phyloP scores from a whole-genome alignment of 306 rosid species.

The Oemleria cerasiformis region DNA sequence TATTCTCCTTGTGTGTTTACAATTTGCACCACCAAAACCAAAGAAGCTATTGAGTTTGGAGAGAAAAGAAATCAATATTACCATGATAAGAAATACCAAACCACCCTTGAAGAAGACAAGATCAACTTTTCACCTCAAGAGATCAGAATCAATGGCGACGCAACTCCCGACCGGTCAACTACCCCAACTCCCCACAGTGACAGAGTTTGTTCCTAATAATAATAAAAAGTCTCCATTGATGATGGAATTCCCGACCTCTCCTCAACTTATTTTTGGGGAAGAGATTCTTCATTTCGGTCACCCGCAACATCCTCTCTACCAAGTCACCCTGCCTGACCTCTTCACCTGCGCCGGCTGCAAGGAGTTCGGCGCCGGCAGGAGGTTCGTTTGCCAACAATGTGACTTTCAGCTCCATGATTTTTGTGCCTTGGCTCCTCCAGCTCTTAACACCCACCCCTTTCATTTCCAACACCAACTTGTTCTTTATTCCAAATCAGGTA shows the following conservation, averaged over 20 bases:
- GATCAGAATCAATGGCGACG: slow-evolving; percentile 32
- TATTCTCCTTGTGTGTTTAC: slow-evolving; percentile 14
- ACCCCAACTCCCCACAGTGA: neutral
- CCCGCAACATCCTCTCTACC: slow-evolving; percentile 62
- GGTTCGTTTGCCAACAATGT: slow-evolving; percentile 68
- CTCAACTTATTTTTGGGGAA: slow-evolving; percentile 55
- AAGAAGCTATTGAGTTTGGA: neutral
- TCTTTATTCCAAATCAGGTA: slow-evolving; percentile 67
- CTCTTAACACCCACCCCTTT: slow-evolving; percentile 66
- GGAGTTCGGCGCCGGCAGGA: slow-evolving; percentile 76
- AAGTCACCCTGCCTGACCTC: slow-evolving; percentile 43
- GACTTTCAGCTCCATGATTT: slow-evolving; percentile 78
- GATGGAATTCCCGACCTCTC: slow-evolving; percentile 57
- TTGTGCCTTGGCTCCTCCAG: slow-evolving; percentile 75
- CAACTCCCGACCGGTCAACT: neutral
- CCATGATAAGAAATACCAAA: slow-evolving; percentile 11
- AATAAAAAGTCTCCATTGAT: slow-evolving; percentile 27
- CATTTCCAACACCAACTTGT: slow-evolving; percentile 68
- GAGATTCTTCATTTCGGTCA: slow-evolving; percentile 65
- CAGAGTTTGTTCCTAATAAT: slow-evolving; percentile 26
- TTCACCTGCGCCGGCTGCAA: slow-evolving; percentile 74
- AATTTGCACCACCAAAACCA: slow-evolving; percentile 27
- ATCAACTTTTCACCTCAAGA: slow-evolving; percentile 30
- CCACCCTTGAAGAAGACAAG: slow-evolving; percentile 29
- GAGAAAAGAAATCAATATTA: neutral